Conservation (phyloP, 352 stramenopile species). For the Pythium biforme region DNA sequence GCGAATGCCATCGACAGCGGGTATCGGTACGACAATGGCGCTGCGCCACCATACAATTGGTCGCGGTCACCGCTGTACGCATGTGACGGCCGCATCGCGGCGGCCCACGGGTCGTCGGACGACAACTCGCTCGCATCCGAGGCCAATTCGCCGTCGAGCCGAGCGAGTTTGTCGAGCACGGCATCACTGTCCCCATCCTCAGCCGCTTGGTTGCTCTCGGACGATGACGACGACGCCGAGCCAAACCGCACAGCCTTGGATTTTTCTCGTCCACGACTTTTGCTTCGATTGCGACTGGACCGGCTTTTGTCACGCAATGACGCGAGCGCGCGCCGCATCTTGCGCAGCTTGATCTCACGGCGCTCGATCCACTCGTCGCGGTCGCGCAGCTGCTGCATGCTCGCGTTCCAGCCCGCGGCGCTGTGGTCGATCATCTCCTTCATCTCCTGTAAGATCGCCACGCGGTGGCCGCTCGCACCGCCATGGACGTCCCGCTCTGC, state of each 20-base stretch:
- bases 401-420: slow-evolving; percentile 40
- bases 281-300: slow-evolving; percentile 17
- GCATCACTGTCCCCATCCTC: slow-evolving; percentile 1
- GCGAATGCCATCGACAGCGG: slow-evolving; percentile 7
- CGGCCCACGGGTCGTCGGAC: slow-evolving; percentile 2
- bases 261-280: background rate
- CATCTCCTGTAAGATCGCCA: slow-evolving; percentile 51
- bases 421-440: slow-evolving; percentile 65
- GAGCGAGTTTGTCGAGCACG: slow-evolving; percentile 23
- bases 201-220: slow-evolving; percentile 5
- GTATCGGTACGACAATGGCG: slow-evolving; percentile 8
- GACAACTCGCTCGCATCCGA: slow-evolving; percentile 32
- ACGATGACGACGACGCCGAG: background rate
- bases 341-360: slow-evolving; percentile 46
- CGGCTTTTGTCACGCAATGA: slow-evolving; percentile 20
- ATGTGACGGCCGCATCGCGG: background rate
- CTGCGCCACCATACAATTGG: background rate
- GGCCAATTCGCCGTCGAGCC: slow-evolving; percentile 26
- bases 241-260: slow-evolving; percentile 7
- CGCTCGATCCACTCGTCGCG: slow-evolving; percentile 50
- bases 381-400: slow-evolving; percentile 44
- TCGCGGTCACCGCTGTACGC: background rate
- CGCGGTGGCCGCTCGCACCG: slow-evolving; percentile 6
- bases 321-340: slow-evolving; percentile 21
- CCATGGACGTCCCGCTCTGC: slow-evolving; percentile 2